Evolutionary conservation across 31 red algal species (phyloP).

Genomic region (Odonthalia washingtoniensis): DNA sequence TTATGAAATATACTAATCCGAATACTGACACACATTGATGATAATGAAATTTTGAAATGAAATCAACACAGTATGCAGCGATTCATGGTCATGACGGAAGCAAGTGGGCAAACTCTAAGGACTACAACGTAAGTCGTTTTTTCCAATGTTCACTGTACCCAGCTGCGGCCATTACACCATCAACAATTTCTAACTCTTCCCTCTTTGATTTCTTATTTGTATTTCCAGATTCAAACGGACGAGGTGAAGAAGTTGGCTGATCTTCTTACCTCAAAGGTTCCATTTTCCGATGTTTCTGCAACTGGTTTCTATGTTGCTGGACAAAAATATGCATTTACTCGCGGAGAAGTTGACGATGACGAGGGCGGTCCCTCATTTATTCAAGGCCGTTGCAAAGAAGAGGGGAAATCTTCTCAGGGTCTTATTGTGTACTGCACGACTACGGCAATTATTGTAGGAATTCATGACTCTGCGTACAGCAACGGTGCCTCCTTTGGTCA

Average conservation of each 20-base stretch:
- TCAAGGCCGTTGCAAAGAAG: slow-evolving; percentile 91
- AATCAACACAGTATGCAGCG: slow-evolving; percentile 77
- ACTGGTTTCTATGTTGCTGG: slow-evolving; percentile 85
- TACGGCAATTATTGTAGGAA: slow-evolving; percentile 69
- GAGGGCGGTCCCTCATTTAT: slow-evolving; percentile 79
- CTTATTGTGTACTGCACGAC: slow-evolving; percentile 74
- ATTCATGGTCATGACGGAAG: slow-evolving; percentile 83
- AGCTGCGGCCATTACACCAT: too few species aligned
- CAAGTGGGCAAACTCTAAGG: slow-evolving; percentile 73
- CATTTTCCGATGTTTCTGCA: slow-evolving; percentile 47
- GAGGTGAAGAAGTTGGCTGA: slow-evolving; percentile 60
- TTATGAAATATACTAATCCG: too few species aligned
- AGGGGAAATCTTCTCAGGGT: slow-evolving; percentile 87
- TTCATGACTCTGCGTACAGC: slow-evolving; percentile 85
- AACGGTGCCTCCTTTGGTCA: slow-evolving; percentile 84
- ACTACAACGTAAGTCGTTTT: slow-evolving; percentile 31
- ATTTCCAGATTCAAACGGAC: slow-evolving; percentile 43
- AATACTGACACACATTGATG: background rate
- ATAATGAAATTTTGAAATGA: background rate
- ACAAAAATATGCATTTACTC: slow-evolving; percentile 93
- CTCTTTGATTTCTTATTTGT: background rate
- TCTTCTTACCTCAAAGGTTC: slow-evolving; percentile 28
- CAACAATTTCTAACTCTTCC: too few species aligned
- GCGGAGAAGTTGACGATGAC: slow-evolving; percentile 91
- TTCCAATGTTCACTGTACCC: too few species aligned